Conservation (phyloP, 2,329 filamentous ascomycete species). For the Huntiella bhutanensis region DNA sequence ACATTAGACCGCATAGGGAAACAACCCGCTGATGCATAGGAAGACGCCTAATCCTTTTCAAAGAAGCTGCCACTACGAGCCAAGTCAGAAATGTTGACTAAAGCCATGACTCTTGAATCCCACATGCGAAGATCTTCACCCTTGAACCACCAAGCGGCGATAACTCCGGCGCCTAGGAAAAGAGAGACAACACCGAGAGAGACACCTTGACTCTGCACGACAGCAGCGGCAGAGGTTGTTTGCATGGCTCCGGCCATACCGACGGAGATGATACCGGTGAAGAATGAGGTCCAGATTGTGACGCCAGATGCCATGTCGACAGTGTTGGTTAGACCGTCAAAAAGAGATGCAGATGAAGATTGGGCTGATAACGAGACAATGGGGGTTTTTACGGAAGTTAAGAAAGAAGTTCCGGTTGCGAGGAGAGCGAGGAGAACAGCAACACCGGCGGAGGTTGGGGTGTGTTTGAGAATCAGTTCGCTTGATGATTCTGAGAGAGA, state of each 20-base stretch:
- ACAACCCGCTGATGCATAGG: not conserved
- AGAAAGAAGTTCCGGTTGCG: slow-evolving; percentile 22
- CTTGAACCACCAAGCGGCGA: slow-evolving; percentile 23
- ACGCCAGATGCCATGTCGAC: slow-evolving; percentile 30
- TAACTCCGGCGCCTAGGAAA: slow-evolving; percentile 19
- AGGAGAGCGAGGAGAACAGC: slow-evolving; percentile 29
- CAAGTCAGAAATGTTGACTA: slow-evolving; percentile 26
- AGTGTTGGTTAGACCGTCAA: slow-evolving; percentile 26
- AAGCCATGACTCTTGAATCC: slow-evolving; percentile 28
- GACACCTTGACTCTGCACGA: slow-evolving; percentile 21
- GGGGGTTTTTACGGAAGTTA: slow-evolving; percentile 24
- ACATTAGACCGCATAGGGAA: not conserved
- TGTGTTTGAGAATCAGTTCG: slow-evolving; percentile 16
- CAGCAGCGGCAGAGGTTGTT: slow-evolving; percentile 15
- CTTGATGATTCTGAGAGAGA: slow-evolving; percentile 16
- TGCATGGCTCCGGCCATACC: slow-evolving; percentile 22
- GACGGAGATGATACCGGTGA: slow-evolving; percentile 25
- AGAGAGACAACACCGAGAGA: slow-evolving; percentile 25
- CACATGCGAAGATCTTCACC: slow-evolving; percentile 24
- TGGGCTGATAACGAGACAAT: slow-evolving; percentile 28
- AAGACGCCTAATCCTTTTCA: slow-evolving; percentile 20
- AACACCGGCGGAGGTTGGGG: slow-evolving; percentile 22
- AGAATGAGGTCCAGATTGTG: slow-evolving; percentile 22
- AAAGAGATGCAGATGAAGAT: slow-evolving; percentile 29
- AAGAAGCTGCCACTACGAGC: slow-evolving; percentile 28